Base-by-base conservation (phyloP, 2,329 filamentous ascomycete species). In the Cercospora sp. region DNA sequence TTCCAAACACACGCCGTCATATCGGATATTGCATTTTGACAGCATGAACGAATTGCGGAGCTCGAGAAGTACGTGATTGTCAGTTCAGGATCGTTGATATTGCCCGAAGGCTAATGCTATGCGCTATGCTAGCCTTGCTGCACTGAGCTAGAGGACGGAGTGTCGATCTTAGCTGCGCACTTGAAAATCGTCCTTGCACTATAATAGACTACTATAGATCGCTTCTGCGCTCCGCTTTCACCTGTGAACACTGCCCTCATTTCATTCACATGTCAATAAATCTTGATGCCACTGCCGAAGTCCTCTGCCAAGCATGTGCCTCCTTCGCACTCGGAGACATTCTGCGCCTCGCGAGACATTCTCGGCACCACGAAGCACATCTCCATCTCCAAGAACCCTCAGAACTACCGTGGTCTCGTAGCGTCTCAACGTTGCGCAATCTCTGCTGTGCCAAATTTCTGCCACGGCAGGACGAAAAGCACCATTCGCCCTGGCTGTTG, bases 1-100 rank as follows among this genome's bases (percentile, higher is more conserved):
- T 51, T 61, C 59, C 36, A 61, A 61, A 31, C 18, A 61, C 59
- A 45, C 59, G 59, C 59, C 59, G 36, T 42, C 33, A 61, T 61
- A 61, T 61, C 59, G 59, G 59, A 48, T 3, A 48, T 61, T 61
- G 36, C 26, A 26, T 28, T 45, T 48, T 3, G n/a, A 61, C 18
- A 28, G 13, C 39, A 39, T 51, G n/a, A 16, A 31, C 9, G 36
- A 4, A 30, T n/a, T 48, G 39, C 23, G 59, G 36, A 48, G 42
- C 42, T 7, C 5, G 42, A 10, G 18, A 20, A 9, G n/a, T 48
- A 48, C 18, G 42, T 20, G 42, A 9, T 10, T 12, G 1, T 2
- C n/a, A 48, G n/a, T 20, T 48, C n/a, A 20, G n/a, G n/a, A 20
- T 20, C 18, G 42, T 20, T 48, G 8, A 20, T 3, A 10, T 5